Base-by-base conservation (phyloP, 106 monocot species). In the Allium sativum region DNA sequence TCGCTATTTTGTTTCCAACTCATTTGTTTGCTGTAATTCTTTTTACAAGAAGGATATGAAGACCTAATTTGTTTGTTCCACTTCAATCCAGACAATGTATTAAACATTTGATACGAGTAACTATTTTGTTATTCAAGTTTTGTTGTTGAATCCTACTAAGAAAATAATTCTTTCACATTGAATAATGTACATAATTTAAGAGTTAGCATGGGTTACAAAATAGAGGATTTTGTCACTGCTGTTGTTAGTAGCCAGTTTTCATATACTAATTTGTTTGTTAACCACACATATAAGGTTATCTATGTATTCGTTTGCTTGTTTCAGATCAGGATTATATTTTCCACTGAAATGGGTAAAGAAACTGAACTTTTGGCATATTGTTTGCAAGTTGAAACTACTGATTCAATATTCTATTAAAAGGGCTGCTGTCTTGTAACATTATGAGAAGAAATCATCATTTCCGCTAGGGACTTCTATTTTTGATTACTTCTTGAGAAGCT, bases 181-280 rank as follows among this genome's bases (percentile, higher is more conserved):
- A 42, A 65, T 12, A 69, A 73, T 62, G 64, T 31, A 8, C 64
- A 63, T 40, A 64, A 78, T 21, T 40, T 61, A 44, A 72, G 80
- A 55, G 42, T 52, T 42, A 78, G 74, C 22, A 59, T 74, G 71
- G 82, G 72, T 56, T 85, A 83, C 43, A 10, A 45, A 45, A 42
- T 71, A 43, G 85, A 81, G 20, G 82, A 98, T 74, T 85, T 98
- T 80, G 17, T 98, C 48, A 81, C 92, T 75, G 73, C 74, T 52
- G 59, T 98, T 55, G 76, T 79, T 60, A 78, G 91, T 21, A 92
- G 91, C 77, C 83, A 88, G 67, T 92, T 88, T 78, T 78, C 75
- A 50, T 98, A 92, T 58, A 92, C n/a, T n/a, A n/a, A n/a, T n/a
- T n/a, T n/a, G n/a, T n/a, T n/a, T n/a, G n/a, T n/a, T n/a, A n/a